Percentiles rank a stretch among this genome's conserved stretches.
phyloP scores from a whole-genome alignment of 768 basidiomycete species.

The Russula compacta region DNA sequence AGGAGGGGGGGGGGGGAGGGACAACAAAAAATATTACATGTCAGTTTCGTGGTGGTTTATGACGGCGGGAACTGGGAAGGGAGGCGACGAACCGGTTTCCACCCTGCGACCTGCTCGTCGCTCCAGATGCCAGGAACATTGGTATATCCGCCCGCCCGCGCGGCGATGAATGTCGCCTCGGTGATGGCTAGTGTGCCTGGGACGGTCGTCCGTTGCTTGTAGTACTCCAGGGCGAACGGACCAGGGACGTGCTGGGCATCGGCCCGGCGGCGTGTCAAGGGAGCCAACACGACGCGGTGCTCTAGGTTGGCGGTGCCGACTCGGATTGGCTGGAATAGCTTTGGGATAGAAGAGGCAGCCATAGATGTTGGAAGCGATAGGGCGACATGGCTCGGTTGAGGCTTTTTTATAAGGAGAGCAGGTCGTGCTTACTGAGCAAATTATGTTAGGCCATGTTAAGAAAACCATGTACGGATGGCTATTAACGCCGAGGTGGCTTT shows the following conservation, averaged over 20 bases:
- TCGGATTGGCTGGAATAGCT: constrained; percentile 39
- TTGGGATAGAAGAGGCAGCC: background rate
- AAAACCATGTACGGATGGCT: too few species aligned
- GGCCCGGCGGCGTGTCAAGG: constrained; percentile 42
- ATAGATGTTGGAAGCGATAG: background rate
- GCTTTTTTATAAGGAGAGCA: too few species aligned
- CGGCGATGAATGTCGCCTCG: constrained; percentile 47
- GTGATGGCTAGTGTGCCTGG: constrained; percentile 49
- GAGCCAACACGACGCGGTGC: constrained; percentile 48
- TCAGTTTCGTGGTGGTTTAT: background rate
- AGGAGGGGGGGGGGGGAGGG: background rate
- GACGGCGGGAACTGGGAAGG: too few species aligned
- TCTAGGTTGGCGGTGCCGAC: constrained; percentile 35
- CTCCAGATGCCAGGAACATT: constrained; percentile 58
- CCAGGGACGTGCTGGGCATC: constrained; percentile 28
- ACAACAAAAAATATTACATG: background rate
- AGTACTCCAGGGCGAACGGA: constrained; percentile 35
- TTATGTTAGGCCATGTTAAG: too few species aligned
- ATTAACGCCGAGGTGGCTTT: too few species aligned
- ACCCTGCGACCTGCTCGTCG: constrained; percentile 42
- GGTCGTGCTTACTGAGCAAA: too few species aligned
- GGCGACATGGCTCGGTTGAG: too few species aligned
- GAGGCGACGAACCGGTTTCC: constrained; percentile 35
- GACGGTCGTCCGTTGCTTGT: constrained; percentile 37
- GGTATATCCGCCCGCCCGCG: constrained; percentile 38